Evolutionary conservation across 192 early-diverging fungal species (phyloP), one percentile per base, ranked within the genome.

Genomic region (Dissophora ornata): DNA sequence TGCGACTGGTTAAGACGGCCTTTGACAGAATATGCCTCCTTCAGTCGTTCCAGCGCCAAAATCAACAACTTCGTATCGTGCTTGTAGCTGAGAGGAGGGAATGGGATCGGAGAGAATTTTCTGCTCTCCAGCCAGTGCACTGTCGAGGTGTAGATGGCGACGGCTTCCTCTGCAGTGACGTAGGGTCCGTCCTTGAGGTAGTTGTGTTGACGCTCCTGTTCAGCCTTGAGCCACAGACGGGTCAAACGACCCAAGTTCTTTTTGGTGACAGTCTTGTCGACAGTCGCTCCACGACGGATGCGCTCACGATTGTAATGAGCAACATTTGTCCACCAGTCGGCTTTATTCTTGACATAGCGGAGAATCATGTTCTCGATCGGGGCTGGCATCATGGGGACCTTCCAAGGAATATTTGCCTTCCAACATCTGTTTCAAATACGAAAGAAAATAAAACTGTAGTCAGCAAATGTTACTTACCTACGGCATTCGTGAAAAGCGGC

Each of bases 331-430:
- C 98, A 99, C 98, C 98, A 99, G 84, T 99, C 98, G n/a, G 98
- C 96, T 84, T 99, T 99, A 55, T 95, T 90, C 83, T 98, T 98
- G 62, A 99, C 96, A 82, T 99, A 99, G 42, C 96, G 91, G 69
- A 98, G 80, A 74, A 99, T 97, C 95, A 99, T 97, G 85, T 97
- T 98, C 75, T 98, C 96, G 60, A 99, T 93, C 5, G 98, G 93
- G 32, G 88, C 91, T n/a, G 98, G 96, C 86, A 99, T 88, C 38
- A 97, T 97, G 47, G 96, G 95, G 18, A 99, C 97, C 73, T 97
- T 96, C 98, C 98, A 99, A 33, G 98, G 96, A 67, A 97, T 97
- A 79, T 99, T 99, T 29, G 98, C 96, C 84, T 99, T 99, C 93
- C 94, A 97, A 79, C 87, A 90, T 61, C 80, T 84, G 68, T 79